These are phyloP conservation scores for Aspergillus brunneoviolaceus DNA, from an alignment of 2,329 filamentous ascomycete species.

Conservation along the genomic window DNA sequence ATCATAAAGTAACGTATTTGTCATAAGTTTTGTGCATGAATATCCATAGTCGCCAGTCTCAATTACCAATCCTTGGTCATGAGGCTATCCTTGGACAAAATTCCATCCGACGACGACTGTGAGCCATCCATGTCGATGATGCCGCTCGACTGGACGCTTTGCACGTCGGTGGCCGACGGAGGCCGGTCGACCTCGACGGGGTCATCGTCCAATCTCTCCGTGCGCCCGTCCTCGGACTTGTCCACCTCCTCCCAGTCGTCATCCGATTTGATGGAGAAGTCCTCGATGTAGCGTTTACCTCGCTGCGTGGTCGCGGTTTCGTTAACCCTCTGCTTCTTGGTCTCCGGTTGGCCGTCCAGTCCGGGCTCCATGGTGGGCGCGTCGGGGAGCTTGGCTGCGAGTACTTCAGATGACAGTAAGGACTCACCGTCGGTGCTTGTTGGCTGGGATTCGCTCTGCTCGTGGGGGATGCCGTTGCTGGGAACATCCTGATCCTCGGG, in stretches of 20 bases:
- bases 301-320: slow-evolving; percentile 7
- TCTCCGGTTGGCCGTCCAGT: slow-evolving; percentile 43
- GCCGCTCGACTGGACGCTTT: slow-evolving; percentile 37
- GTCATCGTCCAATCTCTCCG: slow-evolving; percentile 34
- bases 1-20: not conserved
- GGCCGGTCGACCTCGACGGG: slow-evolving; percentile 33
- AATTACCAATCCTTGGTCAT: slow-evolving; percentile 22
- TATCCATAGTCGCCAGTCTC: not conserved
- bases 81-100: slow-evolving; percentile 21
- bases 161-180: slow-evolving; percentile 32
- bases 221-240: slow-evolving; percentile 24
- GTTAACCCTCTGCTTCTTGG: slow-evolving; percentile 50
- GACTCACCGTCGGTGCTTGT: slow-evolving; percentile 28
- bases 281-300: slow-evolving; percentile 1
- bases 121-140: slow-evolving; percentile 28
- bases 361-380: slow-evolving; percentile 49
- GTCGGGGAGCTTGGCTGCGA: slow-evolving; percentile 49
- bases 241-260: slow-evolving; percentile 43
- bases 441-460: slow-evolving; percentile 11
- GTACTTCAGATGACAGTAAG: slow-evolving; percentile 24
- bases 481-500: slow-evolving; percentile 40
- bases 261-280: slow-evolving; percentile 19
- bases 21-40: not conserved
- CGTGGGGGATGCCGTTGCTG: not conserved
- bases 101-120: slow-evolving; percentile 20